phyloP scores from a whole-genome alignment of 2,329 filamentous ascomycete species.

The Claviceps sp. region DNA sequence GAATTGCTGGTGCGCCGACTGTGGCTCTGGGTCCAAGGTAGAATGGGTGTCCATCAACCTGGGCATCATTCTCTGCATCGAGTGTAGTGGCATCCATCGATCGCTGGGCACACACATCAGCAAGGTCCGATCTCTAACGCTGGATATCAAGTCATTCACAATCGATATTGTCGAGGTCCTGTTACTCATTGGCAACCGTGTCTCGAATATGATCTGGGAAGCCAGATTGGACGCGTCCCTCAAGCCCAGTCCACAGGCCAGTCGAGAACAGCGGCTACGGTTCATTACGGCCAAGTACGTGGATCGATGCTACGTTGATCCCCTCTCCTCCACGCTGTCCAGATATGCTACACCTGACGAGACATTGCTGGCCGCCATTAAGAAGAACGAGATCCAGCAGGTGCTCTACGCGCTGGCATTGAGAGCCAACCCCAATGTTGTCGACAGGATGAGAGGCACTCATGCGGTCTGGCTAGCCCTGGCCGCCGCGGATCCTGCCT shows the following conservation, averaged over 20 bases:
- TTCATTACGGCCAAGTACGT: slow-evolving; percentile 96
- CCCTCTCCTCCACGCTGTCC: slow-evolving; percentile 61
- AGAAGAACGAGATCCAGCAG: slow-evolving; percentile 89
- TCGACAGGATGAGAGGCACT: slow-evolving; percentile 76
- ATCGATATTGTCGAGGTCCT: slow-evolving; percentile 93
- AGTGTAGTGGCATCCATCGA: slow-evolving; percentile 94
- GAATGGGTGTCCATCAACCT: slow-evolving; percentile 99
- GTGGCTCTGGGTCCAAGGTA: slow-evolving; percentile 79
- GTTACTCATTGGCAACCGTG: slow-evolving; percentile 78
- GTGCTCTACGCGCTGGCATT: slow-evolving; percentile 84
- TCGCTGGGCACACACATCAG: slow-evolving; percentile 95
- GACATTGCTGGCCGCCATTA: slow-evolving; percentile 80
- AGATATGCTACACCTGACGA: slow-evolving; percentile 72
- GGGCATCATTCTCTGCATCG: slow-evolving; percentile 90
- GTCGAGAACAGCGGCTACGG: slow-evolving; percentile 76
- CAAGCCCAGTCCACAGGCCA: slow-evolving; percentile 67
- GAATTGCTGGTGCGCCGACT: slow-evolving; percentile 90
- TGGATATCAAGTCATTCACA: slow-evolving; percentile 93
- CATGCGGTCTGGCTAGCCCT: slow-evolving; percentile 85
- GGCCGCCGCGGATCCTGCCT: slow-evolving; percentile 80
- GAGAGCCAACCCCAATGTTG: slow-evolving; percentile 72
- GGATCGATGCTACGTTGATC: slow-evolving; percentile 68
- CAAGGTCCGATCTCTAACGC: slow-evolving; percentile 86
- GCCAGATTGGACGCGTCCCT: slow-evolving; percentile 58
- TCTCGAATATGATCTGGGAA: slow-evolving; percentile 97